Evolutionary conservation across 139 green algal species (phyloP), one percentile per base, ranked within the genome.

Genomic region (Ettlia oleoabundans): DNA sequence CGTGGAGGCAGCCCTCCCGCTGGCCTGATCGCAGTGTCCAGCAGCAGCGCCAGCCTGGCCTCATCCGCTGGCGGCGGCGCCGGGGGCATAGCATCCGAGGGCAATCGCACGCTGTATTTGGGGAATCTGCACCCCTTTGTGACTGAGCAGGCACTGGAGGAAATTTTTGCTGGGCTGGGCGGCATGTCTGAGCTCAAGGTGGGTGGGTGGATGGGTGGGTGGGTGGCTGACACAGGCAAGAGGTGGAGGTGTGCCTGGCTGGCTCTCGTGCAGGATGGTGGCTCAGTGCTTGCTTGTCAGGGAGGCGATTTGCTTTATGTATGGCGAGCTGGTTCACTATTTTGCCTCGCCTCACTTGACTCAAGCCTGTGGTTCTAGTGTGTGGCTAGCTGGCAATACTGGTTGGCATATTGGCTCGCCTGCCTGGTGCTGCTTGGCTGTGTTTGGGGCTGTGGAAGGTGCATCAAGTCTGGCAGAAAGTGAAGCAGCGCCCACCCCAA

Each of bases 101-200:
- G 52, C 83, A 87, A 87, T 77, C 43, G 51, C 32, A 85, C 85
- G n/a, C 65, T 89, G 0, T 89, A 89, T 74, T 58, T 89, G 40
- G 92, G 92, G 30, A 96, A 96, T 38, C 69, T 96, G 76, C 90
- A 95, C 80, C 87, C 90, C 28, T 93, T 85, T 77, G 89, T 95
- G 0, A 89, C 70, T 7, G 88, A 94, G 37, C n/a, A 55, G 15
- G 79, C 80, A 41, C 88, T 95, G 67, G 83, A 89, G 66, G 91
- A 87, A 22, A 37, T 86, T 35, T 89, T 91, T 77, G 80, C 74
- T 24, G 78, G 80, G n/a, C 77, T 77, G 38, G 47, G 67, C 18
- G 84, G 85, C 52, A 81, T 85, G 37, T 64, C 72, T 3, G 79
- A 87, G 73, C 84, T 89, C 41, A 89, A 84, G 78, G 79, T 82